phyloP scores from a whole-genome alignment of 1,284 basidiomycete genomes.

The Melampsora americana region DNA sequence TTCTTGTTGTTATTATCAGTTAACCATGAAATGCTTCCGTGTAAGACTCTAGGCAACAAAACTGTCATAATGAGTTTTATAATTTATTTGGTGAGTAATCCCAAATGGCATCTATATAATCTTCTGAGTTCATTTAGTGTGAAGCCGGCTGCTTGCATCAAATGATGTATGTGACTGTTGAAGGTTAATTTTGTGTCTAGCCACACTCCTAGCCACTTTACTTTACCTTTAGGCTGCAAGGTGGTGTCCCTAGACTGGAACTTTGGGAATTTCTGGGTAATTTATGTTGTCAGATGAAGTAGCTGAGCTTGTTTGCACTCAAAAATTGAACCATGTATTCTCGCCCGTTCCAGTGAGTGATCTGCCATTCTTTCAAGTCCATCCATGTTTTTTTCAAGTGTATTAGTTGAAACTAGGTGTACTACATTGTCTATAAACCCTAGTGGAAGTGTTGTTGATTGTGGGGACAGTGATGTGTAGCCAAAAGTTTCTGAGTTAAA shows the following conservation, averaged over 20 bases:
- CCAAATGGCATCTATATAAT: not conserved
- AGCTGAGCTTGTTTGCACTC: not conserved
- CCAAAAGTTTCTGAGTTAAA: not conserved
- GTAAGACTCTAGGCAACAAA: no score
- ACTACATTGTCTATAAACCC: constrained; percentile 6
- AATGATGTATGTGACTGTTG: not conserved
- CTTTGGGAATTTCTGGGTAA: no score
- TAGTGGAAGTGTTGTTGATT: not conserved
- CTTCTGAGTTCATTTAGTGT: not conserved
- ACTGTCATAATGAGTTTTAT: no score
- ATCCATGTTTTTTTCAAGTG: not conserved
- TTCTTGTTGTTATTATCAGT: not conserved
- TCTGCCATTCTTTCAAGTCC: not conserved
- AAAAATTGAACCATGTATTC: constrained; percentile 1
- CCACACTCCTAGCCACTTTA: not conserved
- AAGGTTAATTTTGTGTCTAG: not conserved
- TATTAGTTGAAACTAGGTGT: not conserved
- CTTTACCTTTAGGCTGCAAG: not conserved
- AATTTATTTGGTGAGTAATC: no score
- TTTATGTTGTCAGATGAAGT: not conserved
- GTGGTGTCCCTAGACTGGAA: no score
- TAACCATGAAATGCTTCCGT: not conserved
- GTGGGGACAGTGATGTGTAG: not conserved
- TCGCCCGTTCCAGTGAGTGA: not conserved
- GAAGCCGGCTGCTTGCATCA: not conserved